phyloP scores from a whole-genome alignment of 2,329 filamentous ascomycete genomes.

The Xylaria sp. region DNA sequence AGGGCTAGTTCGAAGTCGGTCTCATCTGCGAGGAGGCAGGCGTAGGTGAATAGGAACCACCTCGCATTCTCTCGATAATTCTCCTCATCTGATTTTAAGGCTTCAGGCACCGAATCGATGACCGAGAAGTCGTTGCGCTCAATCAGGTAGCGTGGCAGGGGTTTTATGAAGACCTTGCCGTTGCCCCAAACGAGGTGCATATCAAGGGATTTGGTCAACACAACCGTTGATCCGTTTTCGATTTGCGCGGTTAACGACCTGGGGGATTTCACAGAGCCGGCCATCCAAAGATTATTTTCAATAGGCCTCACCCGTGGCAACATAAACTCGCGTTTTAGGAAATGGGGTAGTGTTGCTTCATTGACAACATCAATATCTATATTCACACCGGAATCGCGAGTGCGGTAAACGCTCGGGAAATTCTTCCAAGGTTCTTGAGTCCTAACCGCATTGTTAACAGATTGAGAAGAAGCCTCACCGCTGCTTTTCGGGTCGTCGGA shows the following conservation, averaged over 20 bases:
- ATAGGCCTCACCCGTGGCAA: neutral
- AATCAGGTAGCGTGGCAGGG: conserved; percentile 2
- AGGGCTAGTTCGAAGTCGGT: neutral
- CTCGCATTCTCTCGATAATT: neutral
- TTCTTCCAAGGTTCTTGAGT: neutral
- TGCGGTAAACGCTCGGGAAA: neutral
- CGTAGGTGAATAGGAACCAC: neutral
- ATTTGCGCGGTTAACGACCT: neutral
- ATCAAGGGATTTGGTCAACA: neutral
- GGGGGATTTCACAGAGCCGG: neutral
- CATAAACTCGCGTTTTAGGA: neutral
- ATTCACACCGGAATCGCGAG: neutral
- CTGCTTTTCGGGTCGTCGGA: no score
- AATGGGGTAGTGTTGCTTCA: neutral
- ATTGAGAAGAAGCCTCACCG: no score
- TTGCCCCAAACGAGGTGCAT: conserved; percentile 3
- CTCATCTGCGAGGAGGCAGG: neutral
- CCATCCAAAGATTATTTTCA: neutral
- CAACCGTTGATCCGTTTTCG: neutral
- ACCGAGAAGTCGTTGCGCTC: conserved; percentile 1
- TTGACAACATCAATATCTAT: neutral
- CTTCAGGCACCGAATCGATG: neutral
- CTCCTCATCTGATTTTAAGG: neutral
- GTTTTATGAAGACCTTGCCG: conserved; percentile 2
- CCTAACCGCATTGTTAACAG: neutral